phyloP scores from a whole-genome alignment of 2,329 filamentous ascomycete species.

The Macroventuria anomochaeta region DNA sequence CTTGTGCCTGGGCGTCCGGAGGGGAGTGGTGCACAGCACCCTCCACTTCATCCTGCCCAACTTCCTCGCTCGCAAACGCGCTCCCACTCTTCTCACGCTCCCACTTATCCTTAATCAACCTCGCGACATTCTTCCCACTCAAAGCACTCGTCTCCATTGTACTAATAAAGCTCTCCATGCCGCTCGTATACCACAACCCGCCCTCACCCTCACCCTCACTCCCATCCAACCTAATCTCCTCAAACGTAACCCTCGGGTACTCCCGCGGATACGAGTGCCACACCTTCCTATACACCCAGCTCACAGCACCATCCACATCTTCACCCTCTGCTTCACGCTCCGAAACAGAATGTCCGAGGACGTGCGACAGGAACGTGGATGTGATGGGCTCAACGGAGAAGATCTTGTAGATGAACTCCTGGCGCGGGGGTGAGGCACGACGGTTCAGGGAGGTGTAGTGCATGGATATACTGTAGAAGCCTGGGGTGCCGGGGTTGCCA shows the following conservation, averaged over 20 bases:
- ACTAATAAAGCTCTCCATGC: conserved; percentile 91
- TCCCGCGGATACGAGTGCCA: conserved; percentile 89
- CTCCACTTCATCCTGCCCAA: too few relatives aligned
- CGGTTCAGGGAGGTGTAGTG: conserved; percentile 70
- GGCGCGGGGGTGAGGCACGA: conserved; percentile 28
- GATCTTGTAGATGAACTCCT: conserved; percentile 70
- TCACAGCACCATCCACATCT: conserved; percentile 41
- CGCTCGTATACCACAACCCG: conserved; percentile 70
- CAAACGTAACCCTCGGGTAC: conserved; percentile 85
- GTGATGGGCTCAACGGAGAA: conserved; percentile 64
- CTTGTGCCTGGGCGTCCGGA: not conserved
- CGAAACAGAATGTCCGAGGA: conserved; percentile 54
- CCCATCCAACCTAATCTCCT: conserved; percentile 72
- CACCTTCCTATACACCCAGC: conserved; percentile 56
- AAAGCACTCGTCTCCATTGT: conserved; percentile 97
- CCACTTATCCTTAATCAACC: conserved; percentile 70
- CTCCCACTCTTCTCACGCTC: conserved; percentile 19
- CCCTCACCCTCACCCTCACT: not conserved
- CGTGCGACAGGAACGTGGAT: conserved; percentile 54
- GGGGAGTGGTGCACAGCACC: not conserved
- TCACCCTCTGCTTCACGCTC: conserved; percentile 37
- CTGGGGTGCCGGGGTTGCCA: conserved; percentile 66
- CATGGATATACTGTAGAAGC: conserved; percentile 86
- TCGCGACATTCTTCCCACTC: conserved; percentile 86
- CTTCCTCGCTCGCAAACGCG: too few relatives aligned